Base-by-base conservation (phyloP, 257 asterid genomes). In the Solanum sitiens region DNA sequence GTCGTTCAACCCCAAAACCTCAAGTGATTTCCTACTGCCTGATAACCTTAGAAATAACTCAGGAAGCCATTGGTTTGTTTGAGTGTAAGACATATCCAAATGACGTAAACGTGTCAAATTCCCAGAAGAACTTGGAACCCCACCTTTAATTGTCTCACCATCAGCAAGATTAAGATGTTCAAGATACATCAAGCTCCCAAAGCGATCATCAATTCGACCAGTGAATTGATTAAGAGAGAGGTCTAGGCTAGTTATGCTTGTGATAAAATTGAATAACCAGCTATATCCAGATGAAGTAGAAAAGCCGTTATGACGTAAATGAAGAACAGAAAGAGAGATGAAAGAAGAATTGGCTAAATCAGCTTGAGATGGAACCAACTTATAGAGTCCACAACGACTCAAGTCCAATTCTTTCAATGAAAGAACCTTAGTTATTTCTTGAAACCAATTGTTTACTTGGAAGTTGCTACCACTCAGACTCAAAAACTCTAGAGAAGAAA, bases 221-320 rank as follows among this genome's bases (percentile, higher is more conserved):
- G 0, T 75, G 10, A 87, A 47, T 4, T 25, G 8, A 21, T 83
- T 87, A 10, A 0, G 1, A 3, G 75, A 14, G 6, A 87, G 67
- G 40, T 87, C 74, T 7, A 83, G 21, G n/a, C 37, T 67, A 86
- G 50, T 67, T 44, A 87, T 14, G 42, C 75, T 68, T 15, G 44
- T 42, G 59, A 32, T 82, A 18, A 89, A n/a, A 72, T 88, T 92
- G 32, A 86, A 79, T 1, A 92, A 59, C 90, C 86, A 83, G 14
- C 72, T 16, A 59, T 61, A 84, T 33, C 67, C 7, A 53, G 75
- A 72, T 30, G 83, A 73, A 27, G 77, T 27, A 45, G 89, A 82
- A 82, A 88, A 88, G 2, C 6, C 32, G 25, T 32, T 86, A 5
- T n/a, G n/a, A n/a, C n/a, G n/a, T n/a, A 1, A 1, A 85, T 65